Evolutionary conservation across 1,284 basidiomycete genomes (phyloP), one percentile per base, ranked within the genome.

Genomic region (Porodaedalea pini): DNA sequence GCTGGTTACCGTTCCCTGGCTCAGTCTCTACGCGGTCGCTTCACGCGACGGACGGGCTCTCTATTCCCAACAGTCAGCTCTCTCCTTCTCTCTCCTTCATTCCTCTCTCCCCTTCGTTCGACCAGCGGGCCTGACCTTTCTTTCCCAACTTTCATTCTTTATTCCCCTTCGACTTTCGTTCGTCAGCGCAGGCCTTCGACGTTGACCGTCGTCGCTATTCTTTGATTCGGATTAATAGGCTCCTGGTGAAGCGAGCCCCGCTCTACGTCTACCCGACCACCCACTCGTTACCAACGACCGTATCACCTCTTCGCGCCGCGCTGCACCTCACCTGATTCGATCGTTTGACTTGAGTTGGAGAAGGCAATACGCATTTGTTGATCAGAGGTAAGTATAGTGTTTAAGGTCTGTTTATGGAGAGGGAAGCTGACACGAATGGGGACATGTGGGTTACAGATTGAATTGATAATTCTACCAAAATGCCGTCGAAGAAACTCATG

Each of bases 401-500:
- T 32, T 27, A 29, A 11, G 13, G 6, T 47, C 27, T 17, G 4
- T 7, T 47, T 4, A 1, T 15, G 10, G 29, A 47, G 13, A n/a
- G 27, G 45, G 32, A 13, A 34, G 17, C 23, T 47, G 45, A 47
- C 15, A 2, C n/a, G n/a, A 15, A 47, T 2, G 13, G 3, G 4
- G 4, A 25, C n/a, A 29, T 31, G 41, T 3, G 4, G 4, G n/a
- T n/a, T 44, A 21, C 17, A 47, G 45, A 47, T 47, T 47, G 45
- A 47, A n/a, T 47, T 41, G 13, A 29, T 34, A 11, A 21, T 29
- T 25, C 19, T 48, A 25, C 43, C 58, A 71, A 66, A 62, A 90
- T 90, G 89, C 78, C 85, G 67, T 88, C 88, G 61, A 83, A 77
- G 69, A 79, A 72, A 64, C 75, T 92, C 57, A 79, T 87, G 73